phyloP scores from a whole-genome alignment of 352 stramenopile genomes.

The Phytophthora brassicae region DNA sequence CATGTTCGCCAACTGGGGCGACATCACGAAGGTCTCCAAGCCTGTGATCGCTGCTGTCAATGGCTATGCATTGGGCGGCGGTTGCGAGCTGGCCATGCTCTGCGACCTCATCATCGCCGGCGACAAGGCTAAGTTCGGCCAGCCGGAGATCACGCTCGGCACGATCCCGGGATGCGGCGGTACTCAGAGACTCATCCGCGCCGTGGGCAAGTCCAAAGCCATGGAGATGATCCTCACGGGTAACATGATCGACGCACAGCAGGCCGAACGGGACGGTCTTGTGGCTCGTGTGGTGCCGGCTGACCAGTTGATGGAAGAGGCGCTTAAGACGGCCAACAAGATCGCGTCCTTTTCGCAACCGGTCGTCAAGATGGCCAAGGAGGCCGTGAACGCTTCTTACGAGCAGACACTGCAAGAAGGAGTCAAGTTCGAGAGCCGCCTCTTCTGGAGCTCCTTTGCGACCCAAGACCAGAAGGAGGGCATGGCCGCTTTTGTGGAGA shows the following conservation, averaged over 20 bases:
- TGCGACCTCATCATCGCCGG: slow-evolving; percentile 98
- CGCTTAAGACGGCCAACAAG: slow-evolving; percentile 95
- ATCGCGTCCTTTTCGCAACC: slow-evolving; percentile 96
- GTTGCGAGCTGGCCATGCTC: slow-evolving; percentile 99
- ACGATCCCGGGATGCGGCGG: slow-evolving; percentile 97
- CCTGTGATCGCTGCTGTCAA: slow-evolving; percentile 97
- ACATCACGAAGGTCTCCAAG: slow-evolving; percentile 95
- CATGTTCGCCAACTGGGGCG: slow-evolving; percentile 97
- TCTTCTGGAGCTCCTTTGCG: slow-evolving; percentile 98
- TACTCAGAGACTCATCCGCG: slow-evolving; percentile 96
- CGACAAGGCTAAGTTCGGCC: slow-evolving; percentile 97
- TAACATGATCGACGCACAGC: slow-evolving; percentile 95
- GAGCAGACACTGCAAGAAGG: slow-evolving; percentile 95
- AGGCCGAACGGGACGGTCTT: slow-evolving; percentile 93
- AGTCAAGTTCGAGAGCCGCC: slow-evolving; percentile 95
- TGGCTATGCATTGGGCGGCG: slow-evolving; percentile 97
- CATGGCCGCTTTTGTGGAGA: slow-evolving; percentile 98
- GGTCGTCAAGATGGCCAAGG: slow-evolving; percentile 96
- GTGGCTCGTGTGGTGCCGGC: slow-evolving; percentile 93
- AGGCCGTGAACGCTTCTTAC: slow-evolving; percentile 93
- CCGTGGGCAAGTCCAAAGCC: slow-evolving; percentile 97
- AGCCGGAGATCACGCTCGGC: slow-evolving; percentile 98
- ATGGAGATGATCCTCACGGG: slow-evolving; percentile 99
- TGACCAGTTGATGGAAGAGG: slow-evolving; percentile 92
- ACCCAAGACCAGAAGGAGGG: slow-evolving; percentile 94